Evolutionary conservation across 305 asterid genomes (phyloP), one percentile per base, ranked within the genome.

Genomic region (Nicotiana rustica): DNA sequence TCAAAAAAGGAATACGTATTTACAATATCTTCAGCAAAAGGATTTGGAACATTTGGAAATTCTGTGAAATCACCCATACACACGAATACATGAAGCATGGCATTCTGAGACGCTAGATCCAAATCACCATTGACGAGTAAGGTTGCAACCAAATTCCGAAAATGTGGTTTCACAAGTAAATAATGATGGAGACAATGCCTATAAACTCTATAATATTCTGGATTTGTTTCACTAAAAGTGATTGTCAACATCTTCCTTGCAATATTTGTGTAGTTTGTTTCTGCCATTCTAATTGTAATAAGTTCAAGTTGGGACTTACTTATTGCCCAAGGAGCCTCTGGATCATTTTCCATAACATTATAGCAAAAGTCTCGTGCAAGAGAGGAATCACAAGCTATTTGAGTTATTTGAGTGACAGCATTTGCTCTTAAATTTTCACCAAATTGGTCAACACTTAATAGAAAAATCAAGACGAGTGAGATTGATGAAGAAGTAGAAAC

Each of bases 311-410:
- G 49, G 6, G 4, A 13, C 61, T 71, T 71, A 2, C 18, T 5
- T 5, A 0, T 1, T 47, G 78, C 78, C 13, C 4, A 0, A 44
- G 25, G 61, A 2, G 78, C 38, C 12, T 2, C 3, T 21, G 33
- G 10, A 70, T 71, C 61, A 47, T 47, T 21, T 21, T 59, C 78
- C 61, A 71, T 44, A 44, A 71, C 38, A 71, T 49, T 25, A 14
- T 13, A 49, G 79, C 64, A 73, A 49, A 73, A 73, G 0, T 4
- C 15, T 13, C 1, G 10, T 0, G 49, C 21, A 73, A 0, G 21
- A 13, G 64, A 21, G 9, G 3, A 73, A 13, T 25, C 19, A 73
- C 79, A 73, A 25, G 21, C 44, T 5, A 3, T 17, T 13, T 31
- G 7, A 49, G 49, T 49, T 13, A 73, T 3, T 4, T 35, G 14